phyloP scores from a whole-genome alignment of 208 protist genomes.

The Crithidia expoeki region DNA sequence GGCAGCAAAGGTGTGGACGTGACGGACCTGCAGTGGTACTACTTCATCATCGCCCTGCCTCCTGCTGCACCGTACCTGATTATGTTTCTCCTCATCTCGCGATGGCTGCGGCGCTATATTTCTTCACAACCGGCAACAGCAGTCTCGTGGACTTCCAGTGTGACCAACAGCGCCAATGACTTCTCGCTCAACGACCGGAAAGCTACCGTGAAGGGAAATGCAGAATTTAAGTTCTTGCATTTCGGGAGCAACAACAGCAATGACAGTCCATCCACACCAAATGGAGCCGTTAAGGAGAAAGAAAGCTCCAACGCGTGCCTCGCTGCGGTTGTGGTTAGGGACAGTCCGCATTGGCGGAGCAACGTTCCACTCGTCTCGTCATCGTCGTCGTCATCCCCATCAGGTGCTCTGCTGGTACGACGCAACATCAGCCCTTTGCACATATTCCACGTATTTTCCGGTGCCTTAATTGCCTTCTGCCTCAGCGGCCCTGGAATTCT shows the following conservation, averaged over 20 bases:
- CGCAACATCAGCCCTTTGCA: constrained; percentile 24
- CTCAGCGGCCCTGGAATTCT: constrained; percentile 49
- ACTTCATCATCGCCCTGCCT: constrained; percentile 53
- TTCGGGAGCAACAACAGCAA: neutral
- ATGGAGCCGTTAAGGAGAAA: neutral
- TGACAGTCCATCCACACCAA: neutral
- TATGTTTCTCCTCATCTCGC: constrained; percentile 47
- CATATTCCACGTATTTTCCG: constrained; percentile 48
- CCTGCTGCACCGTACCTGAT: constrained; percentile 40
- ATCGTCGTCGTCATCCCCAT: neutral
- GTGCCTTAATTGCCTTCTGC: constrained; percentile 36
- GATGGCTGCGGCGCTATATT: constrained; percentile 19
- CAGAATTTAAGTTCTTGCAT: neutral
- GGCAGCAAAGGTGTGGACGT: constrained; percentile 67
- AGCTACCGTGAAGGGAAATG: neutral
- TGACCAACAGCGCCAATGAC: neutral
- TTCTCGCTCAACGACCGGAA: neutral
- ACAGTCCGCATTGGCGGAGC: neutral
- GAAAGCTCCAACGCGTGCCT: neutral
- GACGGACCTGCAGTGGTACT: constrained; percentile 70
- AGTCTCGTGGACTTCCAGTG: neutral
- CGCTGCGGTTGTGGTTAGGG: neutral
- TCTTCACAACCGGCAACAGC: neutral
- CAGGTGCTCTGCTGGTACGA: neutral
- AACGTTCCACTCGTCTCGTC: neutral